Conservation (phyloP, 345 rosid species). For the Bretschneidera sinensis region DNA sequence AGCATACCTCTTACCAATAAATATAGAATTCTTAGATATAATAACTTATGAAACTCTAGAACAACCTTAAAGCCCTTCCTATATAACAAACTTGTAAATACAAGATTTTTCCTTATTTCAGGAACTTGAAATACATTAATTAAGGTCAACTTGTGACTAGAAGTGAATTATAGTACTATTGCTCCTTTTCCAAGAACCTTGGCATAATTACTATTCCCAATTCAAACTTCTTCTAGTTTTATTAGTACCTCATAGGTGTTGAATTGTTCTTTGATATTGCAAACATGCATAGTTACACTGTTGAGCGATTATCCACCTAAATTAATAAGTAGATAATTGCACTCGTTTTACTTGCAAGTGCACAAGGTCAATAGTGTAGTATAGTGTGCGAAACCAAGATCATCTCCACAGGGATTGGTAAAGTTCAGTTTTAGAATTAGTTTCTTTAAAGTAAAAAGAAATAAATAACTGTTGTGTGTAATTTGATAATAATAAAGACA, state of each 20-base stretch:
- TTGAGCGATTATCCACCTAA: too few species aligned
- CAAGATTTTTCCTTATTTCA: not conserved
- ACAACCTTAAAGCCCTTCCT: slow-evolving; percentile 1
- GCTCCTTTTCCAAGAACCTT: not conserved
- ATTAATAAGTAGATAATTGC: too few species aligned
- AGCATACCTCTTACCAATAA: slow-evolving; percentile 5
- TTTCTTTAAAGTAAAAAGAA: too few species aligned
- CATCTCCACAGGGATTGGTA: too few species aligned
- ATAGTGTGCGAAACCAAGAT: too few species aligned
- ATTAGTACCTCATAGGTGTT: not conserved
- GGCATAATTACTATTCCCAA: not conserved
- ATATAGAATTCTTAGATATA: not conserved
- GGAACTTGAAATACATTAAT: slow-evolving; percentile 7
- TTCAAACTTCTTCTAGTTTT: not conserved
- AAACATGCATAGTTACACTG: not conserved
- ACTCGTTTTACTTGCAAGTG: too few species aligned
- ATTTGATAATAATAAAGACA: too few species aligned
- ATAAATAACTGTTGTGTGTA: too few species aligned
- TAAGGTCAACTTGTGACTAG: not conserved
- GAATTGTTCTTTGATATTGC: not conserved
- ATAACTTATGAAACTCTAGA: not conserved
- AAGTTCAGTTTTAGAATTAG: too few species aligned
- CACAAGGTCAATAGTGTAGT: too few species aligned
- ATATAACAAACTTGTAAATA: too few species aligned
- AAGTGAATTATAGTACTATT: slow-evolving; percentile 1